Evolutionary conservation across 192 early-diverging fungal genomes (phyloP), one percentile per base, ranked within the genome.

Genomic region (Cetraspora pellucida): DNA sequence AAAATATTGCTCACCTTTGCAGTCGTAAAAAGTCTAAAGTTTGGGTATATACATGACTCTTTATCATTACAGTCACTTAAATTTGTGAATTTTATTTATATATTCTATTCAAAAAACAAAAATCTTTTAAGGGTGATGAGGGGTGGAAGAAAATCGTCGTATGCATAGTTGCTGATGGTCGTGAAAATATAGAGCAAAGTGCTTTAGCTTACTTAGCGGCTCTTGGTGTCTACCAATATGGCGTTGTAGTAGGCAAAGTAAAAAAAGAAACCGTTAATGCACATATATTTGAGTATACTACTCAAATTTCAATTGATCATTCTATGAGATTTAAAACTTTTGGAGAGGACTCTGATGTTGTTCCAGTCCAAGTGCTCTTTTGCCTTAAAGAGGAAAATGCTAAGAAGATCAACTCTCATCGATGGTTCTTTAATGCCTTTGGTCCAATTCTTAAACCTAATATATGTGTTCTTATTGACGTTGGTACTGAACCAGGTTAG

Each of bases 361-460:
- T 92, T 13, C 93, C 93, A 61, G 83, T 90, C 57, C 95, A 95
- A 83, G 85, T 90, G 25, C 82, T 96, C 47, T 96, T 96, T 82
- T 92, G 93, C 82, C 82, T 96, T 10, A 96, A 96, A 81, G 95
- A 96, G 82, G 93, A 95, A 84, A 96, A 96, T 78, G 90, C 90
- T 72, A 96, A 95, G 80, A 96, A 96, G 82, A 91, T 96, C 79
- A 96, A 92, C 73, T 92, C 88, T 27, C 90, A 91, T 83, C 85
- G 90, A 66, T 91, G 90, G 90, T 91, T 91, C 81, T 91, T 91
- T 75, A 87, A 91, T 74, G 89, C 90, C 25, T 88, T 91, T 65
- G 87, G 88, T 68, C 80, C 79, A 49, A 79, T 89, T 63, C 77
- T 91, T 55, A 79, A 84, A 55, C 90, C 90, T 14, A 85, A 91